A percentile compares a stretch with the other conserved stretches of the same genome.
Evolutionary conservation across 106 monocot species (phyloP).

Genomic region (Gastrodia elata): DNA sequence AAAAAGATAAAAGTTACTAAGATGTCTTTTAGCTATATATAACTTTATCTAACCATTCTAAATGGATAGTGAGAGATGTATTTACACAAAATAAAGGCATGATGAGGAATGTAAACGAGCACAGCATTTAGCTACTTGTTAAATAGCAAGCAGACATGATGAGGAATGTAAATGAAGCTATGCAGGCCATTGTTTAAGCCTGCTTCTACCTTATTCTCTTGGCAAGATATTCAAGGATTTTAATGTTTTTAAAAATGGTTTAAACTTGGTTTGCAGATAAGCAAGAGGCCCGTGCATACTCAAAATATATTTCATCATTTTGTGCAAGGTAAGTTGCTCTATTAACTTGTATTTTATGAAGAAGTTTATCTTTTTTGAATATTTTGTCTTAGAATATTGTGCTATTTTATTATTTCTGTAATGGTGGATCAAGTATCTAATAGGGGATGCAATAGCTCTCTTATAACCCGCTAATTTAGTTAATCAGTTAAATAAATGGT

Average conservation of each 20-base stretch:
- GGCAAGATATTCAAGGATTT: not conserved
- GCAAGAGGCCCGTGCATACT: conserved; percentile 73
- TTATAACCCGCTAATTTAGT: not conserved
- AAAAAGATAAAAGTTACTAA: no score
- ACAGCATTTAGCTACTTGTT: not conserved
- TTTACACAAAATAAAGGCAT: no score
- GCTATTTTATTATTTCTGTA: not conserved
- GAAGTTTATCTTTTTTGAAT: not conserved
- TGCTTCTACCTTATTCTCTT: not conserved
- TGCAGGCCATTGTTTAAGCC: not conserved
- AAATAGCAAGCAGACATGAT: not conserved
- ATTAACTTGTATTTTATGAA: not conserved
- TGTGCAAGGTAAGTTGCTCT: conserved; percentile 63
- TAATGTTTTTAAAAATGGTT: not conserved
- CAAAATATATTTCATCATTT: conserved; percentile 77
- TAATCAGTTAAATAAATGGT: not conserved
- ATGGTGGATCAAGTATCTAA: not conserved
- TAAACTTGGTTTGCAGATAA: conserved; percentile 42
- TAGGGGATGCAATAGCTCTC: not conserved
- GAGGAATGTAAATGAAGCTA: not conserved
- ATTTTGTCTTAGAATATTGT: no score
- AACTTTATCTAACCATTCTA: no score
- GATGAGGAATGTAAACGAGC: no score
- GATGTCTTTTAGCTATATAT: no score
- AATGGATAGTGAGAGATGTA: no score